Evolutionary conservation across 1,284 basidiomycete genomes (phyloP), one percentile per base, ranked within the genome.

Genomic region (Exobasidium cylindrosporum): DNA sequence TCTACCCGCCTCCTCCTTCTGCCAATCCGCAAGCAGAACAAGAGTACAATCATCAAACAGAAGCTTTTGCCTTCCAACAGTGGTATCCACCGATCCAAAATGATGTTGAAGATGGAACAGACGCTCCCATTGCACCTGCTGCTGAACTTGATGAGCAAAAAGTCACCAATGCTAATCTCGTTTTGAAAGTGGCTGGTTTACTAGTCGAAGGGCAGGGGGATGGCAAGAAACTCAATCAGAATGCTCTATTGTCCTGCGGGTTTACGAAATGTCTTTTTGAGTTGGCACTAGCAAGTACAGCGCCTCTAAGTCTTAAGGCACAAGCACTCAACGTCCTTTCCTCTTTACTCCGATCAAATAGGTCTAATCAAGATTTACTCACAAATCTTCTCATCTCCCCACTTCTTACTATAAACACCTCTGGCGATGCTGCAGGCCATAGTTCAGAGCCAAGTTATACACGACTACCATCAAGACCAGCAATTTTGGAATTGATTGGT

Each of bases 61-160:
- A 97, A 80, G 89, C 91, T 63, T 98, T 97, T 81, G 89, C 93
- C 0, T 83, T 97, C 40, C 96, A 98, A 79, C 92, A 93, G 77
- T 98, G 96, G 96, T 57, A 62, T 13, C 32, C 23, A 29, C 52
- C 17, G 50, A n/a, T 60, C 14, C 17, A 61, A 13, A 57, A 57
- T n/a, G 60, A 30, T 24, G 14, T 50, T 4, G n/a, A 21, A 4
- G 57, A 61, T 3, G 29, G n/a, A 13, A 4, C 28, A 46, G 30
- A 50, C 29, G 17, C 11, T 17, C 50, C 49, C 24, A 17, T 30
- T 23, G 58, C 40, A n/a, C 32, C 58, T 23, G 14, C 31, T 29
- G 14, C 31, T 29, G 58, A 31, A 17, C 49, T 28, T 28, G 91
- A 93, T 66, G 85, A 88, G 57, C 92, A 94, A 77, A 97, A 97